phyloP scores from a whole-genome alignment of 305 asterid species.

The Rubia tinctorum region DNA sequence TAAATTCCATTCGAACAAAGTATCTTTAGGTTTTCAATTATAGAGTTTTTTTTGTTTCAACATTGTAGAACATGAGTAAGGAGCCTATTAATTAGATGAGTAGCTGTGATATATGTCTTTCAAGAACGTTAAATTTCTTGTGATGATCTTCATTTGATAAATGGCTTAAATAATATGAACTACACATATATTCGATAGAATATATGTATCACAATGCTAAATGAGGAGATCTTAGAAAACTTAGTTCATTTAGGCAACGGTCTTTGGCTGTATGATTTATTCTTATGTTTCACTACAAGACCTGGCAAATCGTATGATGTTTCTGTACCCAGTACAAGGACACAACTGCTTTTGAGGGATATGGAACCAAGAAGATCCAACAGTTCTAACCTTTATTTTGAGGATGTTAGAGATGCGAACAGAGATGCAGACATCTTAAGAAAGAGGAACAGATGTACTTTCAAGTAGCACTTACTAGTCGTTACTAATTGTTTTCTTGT shows the following conservation, averaged over 20 bases:
- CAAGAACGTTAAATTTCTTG: too few relatives aligned
- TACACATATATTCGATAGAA: neutral
- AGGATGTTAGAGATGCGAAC: conserved; percentile 42
- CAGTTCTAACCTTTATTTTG: conserved; percentile 42
- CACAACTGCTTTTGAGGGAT: conserved; percentile 76
- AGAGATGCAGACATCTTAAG: conserved; percentile 43
- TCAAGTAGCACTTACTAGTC: conserved; percentile 62
- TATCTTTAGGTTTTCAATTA: too few relatives aligned
- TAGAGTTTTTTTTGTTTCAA: too few relatives aligned
- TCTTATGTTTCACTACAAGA: conserved; percentile 13
- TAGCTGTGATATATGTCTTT: too few relatives aligned
- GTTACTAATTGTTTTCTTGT: conserved; percentile 91
- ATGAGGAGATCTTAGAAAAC: neutral
- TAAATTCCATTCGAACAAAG: too few relatives aligned
- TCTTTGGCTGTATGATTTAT: neutral
- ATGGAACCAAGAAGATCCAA: conserved; percentile 56
- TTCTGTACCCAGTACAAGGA: conserved; percentile 49
- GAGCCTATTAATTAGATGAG: too few relatives aligned
- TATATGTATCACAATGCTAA: too few relatives aligned
- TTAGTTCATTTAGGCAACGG: neutral
- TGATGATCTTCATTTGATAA: neutral
- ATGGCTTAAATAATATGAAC: neutral
- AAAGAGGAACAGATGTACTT: conserved; percentile 32
- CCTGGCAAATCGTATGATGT: conserved; percentile 34
- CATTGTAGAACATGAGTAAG: too few relatives aligned